These are phyloP conservation scores for Musa troglodytarum DNA, from an alignment of 176 grass and related monocot genomes.

Conservation along the genomic window DNA sequence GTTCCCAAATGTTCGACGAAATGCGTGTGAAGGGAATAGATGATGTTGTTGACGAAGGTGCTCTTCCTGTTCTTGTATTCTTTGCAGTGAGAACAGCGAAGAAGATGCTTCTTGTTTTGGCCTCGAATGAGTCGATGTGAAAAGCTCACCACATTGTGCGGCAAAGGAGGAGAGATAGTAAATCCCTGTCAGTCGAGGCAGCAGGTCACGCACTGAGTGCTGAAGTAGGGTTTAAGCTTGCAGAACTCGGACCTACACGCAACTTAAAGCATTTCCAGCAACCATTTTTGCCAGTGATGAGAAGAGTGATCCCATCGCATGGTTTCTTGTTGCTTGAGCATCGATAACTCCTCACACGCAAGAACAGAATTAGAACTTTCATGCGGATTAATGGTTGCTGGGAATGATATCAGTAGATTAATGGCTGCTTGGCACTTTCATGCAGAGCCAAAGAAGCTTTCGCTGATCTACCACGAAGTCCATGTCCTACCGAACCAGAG, in stretches of 20 bases:
- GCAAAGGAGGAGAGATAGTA: not conserved
- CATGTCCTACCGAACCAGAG: conserved; percentile 73
- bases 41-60: too few species aligned
- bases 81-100: not conserved
- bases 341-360: not conserved
- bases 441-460: conserved; percentile 68
- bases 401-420: not conserved
- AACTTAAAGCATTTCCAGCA: not conserved
- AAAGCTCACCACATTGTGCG: not conserved
- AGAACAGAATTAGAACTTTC: not conserved
- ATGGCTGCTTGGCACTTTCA: conserved; percentile 10
- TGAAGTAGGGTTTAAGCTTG: not conserved
- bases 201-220: not conserved
- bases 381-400: not conserved
- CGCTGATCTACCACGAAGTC: conserved; percentile 89
- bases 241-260: not conserved
- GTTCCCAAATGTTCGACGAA: too few species aligned
- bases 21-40: too few species aligned
- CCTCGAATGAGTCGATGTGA: not conserved
- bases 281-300: not conserved
- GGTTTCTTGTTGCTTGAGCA: not conserved
- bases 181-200: not conserved
- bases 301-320: not conserved
- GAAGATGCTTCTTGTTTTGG: not conserved
- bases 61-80: too few species aligned